A percentile compares a stretch with the other conserved stretches of the same genome.
These are phyloP conservation scores for Onygenales sp. DNA, from an alignment of 2,329 filamentous ascomycete species.

Conservation along the genomic window DNA sequence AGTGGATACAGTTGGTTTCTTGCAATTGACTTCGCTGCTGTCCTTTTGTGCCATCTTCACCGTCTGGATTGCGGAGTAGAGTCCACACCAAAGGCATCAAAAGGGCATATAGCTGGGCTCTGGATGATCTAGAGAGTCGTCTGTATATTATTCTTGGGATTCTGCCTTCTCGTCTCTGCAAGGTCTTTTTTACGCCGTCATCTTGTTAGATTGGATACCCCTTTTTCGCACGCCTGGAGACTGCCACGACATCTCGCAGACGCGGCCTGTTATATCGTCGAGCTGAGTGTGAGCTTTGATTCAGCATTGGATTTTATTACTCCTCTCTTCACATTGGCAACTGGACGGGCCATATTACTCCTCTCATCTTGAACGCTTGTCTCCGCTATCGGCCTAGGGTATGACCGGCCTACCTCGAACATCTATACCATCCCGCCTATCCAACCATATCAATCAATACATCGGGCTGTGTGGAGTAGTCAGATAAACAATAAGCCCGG, in stretches of 20 bases:
- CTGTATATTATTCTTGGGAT: too few species aligned
- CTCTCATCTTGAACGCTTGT: neutral
- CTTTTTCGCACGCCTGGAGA: neutral
- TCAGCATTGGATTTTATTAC: neutral
- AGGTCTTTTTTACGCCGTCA: too few species aligned
- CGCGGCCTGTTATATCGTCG: neutral
- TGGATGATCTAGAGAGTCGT: too few species aligned
- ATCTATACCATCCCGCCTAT: neutral
- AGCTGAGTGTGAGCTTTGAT: neutral
- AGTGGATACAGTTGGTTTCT: neutral
- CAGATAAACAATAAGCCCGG: neutral
- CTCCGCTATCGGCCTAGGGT: neutral
- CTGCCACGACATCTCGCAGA: conserved; percentile 1
- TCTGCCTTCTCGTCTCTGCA: too few species aligned
- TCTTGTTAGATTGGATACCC: neutral
- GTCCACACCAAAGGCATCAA: too few species aligned
- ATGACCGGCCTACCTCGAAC: neutral
- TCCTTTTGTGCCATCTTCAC: too few species aligned
- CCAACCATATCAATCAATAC: neutral
- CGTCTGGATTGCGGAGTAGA: too few species aligned
- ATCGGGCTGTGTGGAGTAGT: neutral
- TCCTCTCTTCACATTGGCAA: neutral
- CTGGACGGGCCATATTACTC: neutral
- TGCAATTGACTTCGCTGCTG: too few species aligned
- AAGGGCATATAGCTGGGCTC: too few species aligned